Conservation (phyloP, 169 alveolate species). For the Plasmodium reichenowi region DNA sequence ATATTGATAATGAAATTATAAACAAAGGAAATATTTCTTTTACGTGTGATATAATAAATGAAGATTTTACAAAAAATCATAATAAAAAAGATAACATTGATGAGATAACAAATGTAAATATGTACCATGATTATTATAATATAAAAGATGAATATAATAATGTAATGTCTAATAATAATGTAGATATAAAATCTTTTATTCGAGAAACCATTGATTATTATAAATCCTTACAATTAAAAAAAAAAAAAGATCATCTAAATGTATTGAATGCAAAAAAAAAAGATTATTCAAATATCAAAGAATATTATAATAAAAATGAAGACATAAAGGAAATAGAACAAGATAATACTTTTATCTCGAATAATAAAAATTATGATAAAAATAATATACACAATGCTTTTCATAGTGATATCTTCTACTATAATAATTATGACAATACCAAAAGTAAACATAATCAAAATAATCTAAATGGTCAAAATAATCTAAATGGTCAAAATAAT, state of each 20-base stretch:
- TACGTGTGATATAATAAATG: slow-evolving; percentile 5
- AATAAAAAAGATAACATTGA: slow-evolving; percentile 29
- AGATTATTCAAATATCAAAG: neutral
- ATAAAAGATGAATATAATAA: slow-evolving; percentile 39
- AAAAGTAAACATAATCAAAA: too few relatives aligned
- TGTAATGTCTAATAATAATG: slow-evolving; percentile 23
- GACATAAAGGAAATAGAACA: too few relatives aligned
- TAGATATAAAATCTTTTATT: slow-evolving; percentile 44
- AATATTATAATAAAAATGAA: neutral
- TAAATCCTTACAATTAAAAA: slow-evolving; percentile 25
- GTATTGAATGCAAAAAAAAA: neutral
- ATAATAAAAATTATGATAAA: too few relatives aligned
- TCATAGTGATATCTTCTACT: too few relatives aligned
- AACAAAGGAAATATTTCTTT: slow-evolving; percentile 7
- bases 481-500: too few relatives aligned
- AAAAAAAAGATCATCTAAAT: neutral
- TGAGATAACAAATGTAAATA: neutral
- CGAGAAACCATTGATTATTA: slow-evolving; percentile 66
- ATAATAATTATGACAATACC: too few relatives aligned
- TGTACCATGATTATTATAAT: neutral
- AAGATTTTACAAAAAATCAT: neutral
- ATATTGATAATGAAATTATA: slow-evolving; percentile 47
- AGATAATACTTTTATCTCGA: too few relatives aligned
- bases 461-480: too few relatives aligned
- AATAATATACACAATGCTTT: too few relatives aligned